Percentiles rank a stretch among this genome's conserved stretches.
Conservation (phyloP, 75 land plant genomes). For the Selaginella tamariscina region DNA sequence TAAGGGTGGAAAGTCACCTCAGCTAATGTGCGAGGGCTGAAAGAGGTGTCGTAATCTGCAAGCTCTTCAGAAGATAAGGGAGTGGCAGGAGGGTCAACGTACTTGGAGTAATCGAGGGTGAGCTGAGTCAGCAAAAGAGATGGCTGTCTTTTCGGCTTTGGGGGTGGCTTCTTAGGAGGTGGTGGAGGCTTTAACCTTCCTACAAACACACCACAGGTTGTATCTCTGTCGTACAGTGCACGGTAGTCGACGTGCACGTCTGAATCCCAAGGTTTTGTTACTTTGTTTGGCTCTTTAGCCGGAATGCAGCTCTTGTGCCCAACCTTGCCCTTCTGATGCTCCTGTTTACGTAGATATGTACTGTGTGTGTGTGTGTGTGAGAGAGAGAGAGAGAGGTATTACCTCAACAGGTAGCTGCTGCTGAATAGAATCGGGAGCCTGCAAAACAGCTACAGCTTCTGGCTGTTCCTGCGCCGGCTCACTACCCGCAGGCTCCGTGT, state of each 20-base stretch:
- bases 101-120: not conserved
- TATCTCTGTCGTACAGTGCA: not conserved
- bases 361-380: too few species aligned
- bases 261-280: not conserved
- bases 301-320: not conserved
- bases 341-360: too few species aligned
- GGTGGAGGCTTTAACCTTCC: not conserved
- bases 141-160: not conserved
- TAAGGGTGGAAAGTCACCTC: too few species aligned
- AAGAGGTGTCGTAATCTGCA: not conserved
- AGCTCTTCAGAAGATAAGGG: not conserved
- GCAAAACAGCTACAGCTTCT: not conserved
- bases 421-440: not conserved
- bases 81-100: not conserved
- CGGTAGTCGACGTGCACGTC: not conserved
- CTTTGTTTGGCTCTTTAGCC: slow-evolving; percentile 1
- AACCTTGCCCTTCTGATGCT: not conserved
- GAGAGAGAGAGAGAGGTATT: too few species aligned
- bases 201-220: not conserved
- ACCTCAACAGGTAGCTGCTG: too few species aligned
- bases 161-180: not conserved
- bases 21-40: not conserved
- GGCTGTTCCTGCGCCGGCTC: not conserved
- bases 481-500: not conserved
- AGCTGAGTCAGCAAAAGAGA: not conserved